Evolutionary conservation across 129 eudicot genomes (phyloP).

Genomic region (Centaurea solstitialis): DNA sequence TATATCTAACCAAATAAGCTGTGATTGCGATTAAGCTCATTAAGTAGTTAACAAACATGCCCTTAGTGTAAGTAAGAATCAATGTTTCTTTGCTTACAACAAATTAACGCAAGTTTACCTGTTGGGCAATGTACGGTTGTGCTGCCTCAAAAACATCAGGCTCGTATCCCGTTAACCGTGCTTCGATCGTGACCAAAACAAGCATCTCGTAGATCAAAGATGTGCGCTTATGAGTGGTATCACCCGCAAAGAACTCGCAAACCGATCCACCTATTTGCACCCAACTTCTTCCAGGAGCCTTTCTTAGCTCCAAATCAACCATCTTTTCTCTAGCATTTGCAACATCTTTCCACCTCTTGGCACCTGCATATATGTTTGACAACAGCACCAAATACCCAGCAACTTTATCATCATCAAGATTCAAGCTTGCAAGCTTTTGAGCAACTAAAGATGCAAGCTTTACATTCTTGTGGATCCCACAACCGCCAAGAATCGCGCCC

Average conservation of each 20-base stretch:
- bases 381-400: constrained; percentile 59
- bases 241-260: constrained; percentile 58
- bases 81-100: constrained; percentile 5
- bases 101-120: neutral
- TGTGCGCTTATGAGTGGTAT: constrained; percentile 42
- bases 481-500: constrained; percentile 86
- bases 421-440: constrained; percentile 32
- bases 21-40: too few species aligned
- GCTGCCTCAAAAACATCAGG: constrained; percentile 34
- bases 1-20: too few species aligned
- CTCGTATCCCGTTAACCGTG: constrained; percentile 31
- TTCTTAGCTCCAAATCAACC: constrained; percentile 39
- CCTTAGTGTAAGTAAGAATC: too few species aligned
- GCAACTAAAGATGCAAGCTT: constrained; percentile 55
- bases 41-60: too few species aligned
- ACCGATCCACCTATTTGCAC: constrained; percentile 43
- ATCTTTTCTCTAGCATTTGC: constrained; percentile 47
- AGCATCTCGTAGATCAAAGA: constrained; percentile 45
- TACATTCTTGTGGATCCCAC: constrained; percentile 61
- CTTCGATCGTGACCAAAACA: constrained; percentile 32
- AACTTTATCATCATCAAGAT: constrained; percentile 46
- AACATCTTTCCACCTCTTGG: constrained; percentile 61
- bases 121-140: constrained; percentile 3
- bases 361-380: constrained; percentile 62
- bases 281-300: constrained; percentile 68